Evolutionary conservation across 345 rosid genomes (phyloP), one percentile per base, ranked within the genome.

Genomic region (Rhodamnia argentea): DNA sequence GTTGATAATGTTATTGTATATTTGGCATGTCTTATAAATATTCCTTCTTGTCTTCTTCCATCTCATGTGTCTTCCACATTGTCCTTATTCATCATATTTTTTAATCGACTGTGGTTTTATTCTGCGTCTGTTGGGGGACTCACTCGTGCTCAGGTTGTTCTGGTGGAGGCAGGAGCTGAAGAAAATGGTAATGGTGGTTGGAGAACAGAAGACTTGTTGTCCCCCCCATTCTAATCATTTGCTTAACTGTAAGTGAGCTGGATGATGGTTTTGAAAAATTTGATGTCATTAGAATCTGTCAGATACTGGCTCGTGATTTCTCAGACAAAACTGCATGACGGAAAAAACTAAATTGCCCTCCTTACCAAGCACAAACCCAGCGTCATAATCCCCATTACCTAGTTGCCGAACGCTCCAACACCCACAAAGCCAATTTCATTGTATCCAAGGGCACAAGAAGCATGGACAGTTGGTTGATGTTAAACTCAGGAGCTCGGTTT

Each of bases 1-100:
- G 91, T 86, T 89, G 76, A 83, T 52, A 37, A 37, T 70, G 47
- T 70, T 70, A 37, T 70, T 70, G 78, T 70, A 70, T 18, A 70
- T 70, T 70, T 70, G 78, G 40, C 78, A 37, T 23, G 47, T 70
- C 78, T 37, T 70, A 32, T 37, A 18, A 70, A 70, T 70, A 70
- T 70, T 70, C 78, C 78, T 11, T 24, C 52, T 51, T 10, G 78
- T 37, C 78, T 37, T 70, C 47, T 37, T 18, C 47, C 12, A 18
- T 70, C 42, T 10, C 47, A 13, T 24, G 78, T 70, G 47, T 20
- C 47, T 70, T 70, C 47, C 13, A 70, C 40, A 20, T 32, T 37
- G 78, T 37, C 47, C 47, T 70, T 40, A 70, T 70, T 70, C 47
- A 24, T 44, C 5, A 70, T 70, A 37, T 13, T 37, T 64, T 70